These are phyloP conservation scores for Flaveria floridana DNA, from an alignment of 140 eudicot species.

Conservation along the genomic window DNA sequence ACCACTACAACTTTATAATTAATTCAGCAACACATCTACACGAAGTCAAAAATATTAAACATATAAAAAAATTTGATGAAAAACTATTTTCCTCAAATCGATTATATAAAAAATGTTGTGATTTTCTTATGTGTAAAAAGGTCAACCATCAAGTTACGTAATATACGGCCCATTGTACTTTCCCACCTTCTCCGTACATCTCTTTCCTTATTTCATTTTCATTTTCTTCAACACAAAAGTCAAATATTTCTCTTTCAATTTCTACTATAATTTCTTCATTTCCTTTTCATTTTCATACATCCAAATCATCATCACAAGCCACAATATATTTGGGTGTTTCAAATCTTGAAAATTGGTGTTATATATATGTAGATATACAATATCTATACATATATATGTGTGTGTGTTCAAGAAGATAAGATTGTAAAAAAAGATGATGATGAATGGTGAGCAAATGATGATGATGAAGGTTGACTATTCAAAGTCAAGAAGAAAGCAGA, in stretches of 20 bases:
- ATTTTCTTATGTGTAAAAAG: not conserved
- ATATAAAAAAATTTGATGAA: slow-evolving; percentile 3
- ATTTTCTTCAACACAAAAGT: slow-evolving; percentile 33
- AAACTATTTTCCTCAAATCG: not conserved
- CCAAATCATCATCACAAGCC: slow-evolving; percentile 18
- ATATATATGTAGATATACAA: not conserved
- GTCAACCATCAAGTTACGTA: slow-evolving; percentile 38
- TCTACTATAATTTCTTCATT: slow-evolving; percentile 20
- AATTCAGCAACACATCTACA: not conserved
- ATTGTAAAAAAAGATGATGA: slow-evolving; percentile 25
- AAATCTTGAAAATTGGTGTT: slow-evolving; percentile 20
- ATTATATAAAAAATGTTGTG: not conserved
- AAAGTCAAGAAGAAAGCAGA: slow-evolving; percentile 36
- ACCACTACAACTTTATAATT: not conserved
- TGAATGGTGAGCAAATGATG: slow-evolving; percentile 38
- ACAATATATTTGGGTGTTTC: not conserved
- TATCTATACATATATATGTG: not conserved
- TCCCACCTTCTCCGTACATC: slow-evolving; percentile 41
- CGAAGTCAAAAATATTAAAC: not conserved
- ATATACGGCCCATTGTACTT: slow-evolving; percentile 41
- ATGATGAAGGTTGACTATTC: slow-evolving; percentile 39
- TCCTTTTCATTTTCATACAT: slow-evolving; percentile 26
- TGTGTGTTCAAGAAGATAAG: slow-evolving; percentile 19
- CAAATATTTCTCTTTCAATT: slow-evolving; percentile 36
- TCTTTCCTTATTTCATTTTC: slow-evolving; percentile 29